Evolutionary conservation across 129 eudicot species (phyloP).

Genomic region (Heracleum sosnowskyi): DNA sequence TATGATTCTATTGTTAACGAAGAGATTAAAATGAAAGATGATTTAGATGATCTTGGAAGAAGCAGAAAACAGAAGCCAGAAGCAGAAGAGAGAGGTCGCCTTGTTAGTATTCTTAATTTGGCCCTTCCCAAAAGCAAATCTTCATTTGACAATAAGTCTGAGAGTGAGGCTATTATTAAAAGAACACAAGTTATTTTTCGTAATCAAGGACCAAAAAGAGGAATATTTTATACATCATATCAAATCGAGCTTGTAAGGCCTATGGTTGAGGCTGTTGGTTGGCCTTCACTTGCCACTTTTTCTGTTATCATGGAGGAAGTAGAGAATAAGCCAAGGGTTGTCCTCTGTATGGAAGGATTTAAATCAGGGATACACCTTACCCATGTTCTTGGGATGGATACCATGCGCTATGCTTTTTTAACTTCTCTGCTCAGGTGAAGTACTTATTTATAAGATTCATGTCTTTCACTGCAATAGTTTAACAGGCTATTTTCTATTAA

Average conservation of each 20-base stretch:
- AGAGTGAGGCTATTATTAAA: conserved; percentile 77
- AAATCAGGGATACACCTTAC: conserved; percentile 94
- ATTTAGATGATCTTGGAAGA: conserved; percentile 36
- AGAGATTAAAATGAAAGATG: conserved; percentile 93
- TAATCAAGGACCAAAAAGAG: conserved; percentile 75
- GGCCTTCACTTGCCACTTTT: conserved; percentile 97
- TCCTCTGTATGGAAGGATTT: conserved; percentile 89
- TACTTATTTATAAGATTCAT: conserved; percentile 18
- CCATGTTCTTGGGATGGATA: conserved; percentile 96
- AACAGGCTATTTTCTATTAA: background rate
- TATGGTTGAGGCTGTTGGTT: conserved; percentile 92
- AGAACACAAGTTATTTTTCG: conserved; percentile 73
- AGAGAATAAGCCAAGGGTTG: conserved; percentile 76
- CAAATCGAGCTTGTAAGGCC: conserved; percentile 81
- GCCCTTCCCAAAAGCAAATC: conserved; percentile 76
- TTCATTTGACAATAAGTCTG: conserved; percentile 57
- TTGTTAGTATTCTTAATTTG: conserved; percentile 78
- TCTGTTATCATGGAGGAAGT: conserved; percentile 95
- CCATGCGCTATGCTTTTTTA: conserved; percentile 97
- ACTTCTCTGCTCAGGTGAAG: conserved; percentile 70
- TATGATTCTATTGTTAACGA: conserved; percentile 87
- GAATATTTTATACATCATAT: conserved; percentile 71
- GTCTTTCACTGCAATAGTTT: background rate
- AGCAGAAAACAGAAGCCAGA: conserved; percentile 64
- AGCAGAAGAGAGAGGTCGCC: conserved; percentile 68